Percentiles rank a stretch among this genome's conserved stretches.
phyloP scores from a whole-genome alignment of 2,329 filamentous ascomycete species.

The Colletotrichum sansevieriae region DNA sequence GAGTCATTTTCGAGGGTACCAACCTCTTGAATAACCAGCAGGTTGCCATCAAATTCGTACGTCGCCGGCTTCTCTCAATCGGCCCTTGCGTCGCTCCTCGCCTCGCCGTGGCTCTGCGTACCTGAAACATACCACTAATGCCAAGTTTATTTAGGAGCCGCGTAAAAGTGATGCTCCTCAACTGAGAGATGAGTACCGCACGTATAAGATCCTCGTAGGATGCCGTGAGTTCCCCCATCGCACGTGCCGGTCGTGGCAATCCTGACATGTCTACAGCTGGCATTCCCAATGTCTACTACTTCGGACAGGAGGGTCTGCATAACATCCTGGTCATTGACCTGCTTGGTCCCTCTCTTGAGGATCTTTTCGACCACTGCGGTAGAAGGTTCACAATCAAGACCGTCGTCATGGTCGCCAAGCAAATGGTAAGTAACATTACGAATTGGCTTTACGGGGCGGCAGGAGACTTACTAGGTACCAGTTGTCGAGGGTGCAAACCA shows the following conservation, averaged over 20 bases:
- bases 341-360: conserved; percentile 92
- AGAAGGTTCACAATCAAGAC: conserved; percentile 97
- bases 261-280: conserved; percentile 72
- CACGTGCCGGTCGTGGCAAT: not conserved
- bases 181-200: conserved; percentile 97
- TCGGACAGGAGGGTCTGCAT: conserved; percentile 97
- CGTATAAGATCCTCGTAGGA: conserved; percentile 98
- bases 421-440: conserved; percentile 77
- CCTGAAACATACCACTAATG: conserved; percentile 26
- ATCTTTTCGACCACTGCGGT: conserved; percentile 97
- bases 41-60: conserved; percentile 98
- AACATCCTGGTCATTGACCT: conserved; percentile 99
- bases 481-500: conserved; percentile 90
- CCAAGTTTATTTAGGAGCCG: conserved; percentile 77
- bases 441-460: not conserved
- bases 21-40: conserved; percentile 99
- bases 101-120: not conserved
- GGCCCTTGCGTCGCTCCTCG: conserved; percentile 4
- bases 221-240: conserved; percentile 81
- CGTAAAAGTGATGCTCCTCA: conserved; percentile 99
- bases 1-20: conserved; percentile 98
- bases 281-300: conserved; percentile 99
- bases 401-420: conserved; percentile 98
- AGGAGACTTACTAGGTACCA: conserved; percentile 49
- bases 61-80: conserved; percentile 53